A percentile compares a stretch with the other conserved stretches of the same genome.
Evolutionary conservation across 2,329 filamentous ascomycete species (phyloP).

Genomic region (Camptophora hylomeconis): DNA sequence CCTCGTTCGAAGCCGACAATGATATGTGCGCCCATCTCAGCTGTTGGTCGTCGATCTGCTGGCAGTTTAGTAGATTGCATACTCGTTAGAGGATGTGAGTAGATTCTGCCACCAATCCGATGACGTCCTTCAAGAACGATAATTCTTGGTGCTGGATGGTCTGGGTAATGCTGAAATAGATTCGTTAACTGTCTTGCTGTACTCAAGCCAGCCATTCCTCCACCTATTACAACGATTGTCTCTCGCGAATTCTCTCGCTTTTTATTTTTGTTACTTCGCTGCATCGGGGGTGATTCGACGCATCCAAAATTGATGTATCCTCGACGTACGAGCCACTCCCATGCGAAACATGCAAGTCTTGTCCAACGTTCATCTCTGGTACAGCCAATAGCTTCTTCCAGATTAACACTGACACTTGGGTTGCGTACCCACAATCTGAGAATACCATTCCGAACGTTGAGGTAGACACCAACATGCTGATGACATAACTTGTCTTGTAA

Average conservation of each 20-base stretch:
- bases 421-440: slow-evolving; percentile 80
- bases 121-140: slow-evolving; percentile 76
- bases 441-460: slow-evolving; percentile 93
- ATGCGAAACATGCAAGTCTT: slow-evolving; percentile 73
- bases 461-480: slow-evolving; percentile 81
- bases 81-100: slow-evolving; percentile 61
- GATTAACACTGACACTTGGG: slow-evolving; percentile 66
- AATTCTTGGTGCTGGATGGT: slow-evolving; percentile 58
- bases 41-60: slow-evolving; percentile 54
- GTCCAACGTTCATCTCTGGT: slow-evolving; percentile 81
- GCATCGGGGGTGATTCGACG: slow-evolving; percentile 50
- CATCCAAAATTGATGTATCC: slow-evolving; percentile 98
- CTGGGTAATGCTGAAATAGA: slow-evolving; percentile 68
- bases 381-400: slow-evolving; percentile 80
- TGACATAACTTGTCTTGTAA: slow-evolving; percentile 72
- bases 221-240: slow-evolving; percentile 76
- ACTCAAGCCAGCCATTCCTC: slow-evolving; percentile 84
- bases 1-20: slow-evolving; percentile 94
- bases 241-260: slow-evolving; percentile 43
- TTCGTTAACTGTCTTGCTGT: slow-evolving; percentile 84
- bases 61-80: slow-evolving; percentile 41
- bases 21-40: slow-evolving; percentile 96
- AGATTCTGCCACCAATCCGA: slow-evolving; percentile 82
- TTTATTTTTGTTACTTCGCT: slow-evolving; percentile 27
- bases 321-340: slow-evolving; percentile 79